phyloP scores from a whole-genome alignment of 495 filamentous ascomycete species.

The Viridothelium virens region DNA sequence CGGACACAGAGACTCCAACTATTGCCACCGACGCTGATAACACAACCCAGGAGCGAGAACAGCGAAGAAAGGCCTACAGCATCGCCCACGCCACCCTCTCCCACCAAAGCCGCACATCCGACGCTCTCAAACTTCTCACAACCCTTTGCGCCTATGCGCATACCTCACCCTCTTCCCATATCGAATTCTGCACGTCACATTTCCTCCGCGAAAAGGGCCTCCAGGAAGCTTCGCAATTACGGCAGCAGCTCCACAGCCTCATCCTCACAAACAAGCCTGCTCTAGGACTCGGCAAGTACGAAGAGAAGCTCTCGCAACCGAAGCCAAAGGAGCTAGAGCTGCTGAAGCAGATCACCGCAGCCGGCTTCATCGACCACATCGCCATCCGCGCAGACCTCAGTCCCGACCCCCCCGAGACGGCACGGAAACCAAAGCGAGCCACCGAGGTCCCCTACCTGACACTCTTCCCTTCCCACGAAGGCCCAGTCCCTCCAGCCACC shows the following conservation, averaged over 20 bases:
- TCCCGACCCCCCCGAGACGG: conserved; percentile 52
- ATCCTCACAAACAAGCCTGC: conserved; percentile 59
- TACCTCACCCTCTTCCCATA: conserved; percentile 48
- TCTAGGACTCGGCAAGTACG: conserved; percentile 51
- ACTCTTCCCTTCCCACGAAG: conserved; percentile 59
- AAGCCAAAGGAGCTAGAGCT: conserved; percentile 64
- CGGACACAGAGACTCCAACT: conserved; percentile 20
- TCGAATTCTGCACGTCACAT: conserved; percentile 62
- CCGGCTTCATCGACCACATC: conserved; percentile 91
- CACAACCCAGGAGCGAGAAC: conserved; percentile 47
- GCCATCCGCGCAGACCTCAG: conserved; percentile 86
- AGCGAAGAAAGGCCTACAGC: conserved; percentile 62
- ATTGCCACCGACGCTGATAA: conserved; percentile 59
- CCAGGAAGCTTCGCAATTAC: conserved; percentile 74
- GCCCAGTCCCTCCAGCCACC: conserved; percentile 9
- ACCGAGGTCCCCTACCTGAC: conserved; percentile 88
- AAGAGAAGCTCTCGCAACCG: conserved; percentile 56
- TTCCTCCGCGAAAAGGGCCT: conserved; percentile 82
- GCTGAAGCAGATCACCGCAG: conserved; percentile 81
- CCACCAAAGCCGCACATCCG: conserved; percentile 70
- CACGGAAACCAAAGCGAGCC: conserved; percentile 65
- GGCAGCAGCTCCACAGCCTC: conserved; percentile 72
- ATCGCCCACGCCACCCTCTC: conserved; percentile 70
- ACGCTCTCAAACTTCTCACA: conserved; percentile 84
- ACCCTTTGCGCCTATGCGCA: conserved; percentile 77